Base-by-base conservation (phyloP, 352 stramenopile species). In the Globisporangium mamillatum region DNA sequence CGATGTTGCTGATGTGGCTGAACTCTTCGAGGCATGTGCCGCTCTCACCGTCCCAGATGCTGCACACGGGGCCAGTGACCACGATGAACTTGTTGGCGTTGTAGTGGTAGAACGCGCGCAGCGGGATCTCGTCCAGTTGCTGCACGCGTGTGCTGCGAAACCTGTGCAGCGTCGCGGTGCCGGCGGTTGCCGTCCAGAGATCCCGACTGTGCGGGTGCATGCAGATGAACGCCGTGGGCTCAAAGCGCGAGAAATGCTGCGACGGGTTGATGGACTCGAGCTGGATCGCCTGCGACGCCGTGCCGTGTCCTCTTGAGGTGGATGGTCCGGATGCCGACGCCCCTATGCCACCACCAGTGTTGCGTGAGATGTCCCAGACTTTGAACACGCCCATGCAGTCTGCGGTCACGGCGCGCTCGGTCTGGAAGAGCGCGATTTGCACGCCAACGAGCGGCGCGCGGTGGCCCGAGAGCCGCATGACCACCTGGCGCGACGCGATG, bases 351-450 rank as follows among this genome's bases (percentile, higher is more conserved):
- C 72, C 66, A 50, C 77, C 41, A n/a, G 41, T 79, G 2, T 66
- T 66, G 56, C 86, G 74, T 1, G 76, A 81, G 53, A 97, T 91
- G 50, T 94, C 85, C 90, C 90, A 97, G n/a, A 95, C 74, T 52
- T 94, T 94, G 67, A 95, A 86, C 1, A 94, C 75, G 0, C 89
- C 90, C 22, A 77, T 78, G 12, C 70, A 69, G 62, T 96, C 90
- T 2, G 72, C 85, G 0, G 87, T 96, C n/a, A 96, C 77, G 2
- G 89, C 90, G n/a, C 84, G 77, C 64, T 94, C 88, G 8, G 78
- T 92, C 54, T 93, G 82, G 60, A 94, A 90, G 1, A 81, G 68
- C 1, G 82, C 77, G 6, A 97, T 70, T 50, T 91, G 82, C 1
- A 97, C 61, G 1, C 84, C 84, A 60, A 95, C 65, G 27, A 96